phyloP scores from a whole-genome alignment of 2,329 filamentous ascomycete species.

The Epichloe brachyelytri region DNA sequence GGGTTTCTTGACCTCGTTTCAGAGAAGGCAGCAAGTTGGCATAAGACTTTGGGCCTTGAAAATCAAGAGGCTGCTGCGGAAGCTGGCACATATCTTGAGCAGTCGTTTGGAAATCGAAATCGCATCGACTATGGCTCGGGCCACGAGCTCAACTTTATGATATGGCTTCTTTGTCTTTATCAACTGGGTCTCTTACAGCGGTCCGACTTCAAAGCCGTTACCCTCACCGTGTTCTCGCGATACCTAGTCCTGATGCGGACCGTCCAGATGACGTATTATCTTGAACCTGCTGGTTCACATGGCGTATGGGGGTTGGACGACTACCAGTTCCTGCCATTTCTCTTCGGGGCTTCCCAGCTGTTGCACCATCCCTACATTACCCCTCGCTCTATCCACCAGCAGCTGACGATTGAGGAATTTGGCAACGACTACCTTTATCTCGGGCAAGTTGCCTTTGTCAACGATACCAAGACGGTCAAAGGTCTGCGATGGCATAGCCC shows the following conservation, averaged over 20 bases:
- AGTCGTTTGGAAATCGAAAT: slow-evolving; percentile 74
- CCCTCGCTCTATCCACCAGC: slow-evolving; percentile 73
- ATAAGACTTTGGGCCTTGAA: slow-evolving; percentile 43
- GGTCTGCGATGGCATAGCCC: slow-evolving; percentile 92
- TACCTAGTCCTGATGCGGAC: slow-evolving; percentile 81
- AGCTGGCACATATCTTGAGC: slow-evolving; percentile 63
- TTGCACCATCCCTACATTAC: slow-evolving; percentile 72
- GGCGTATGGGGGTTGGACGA: slow-evolving; percentile 97
- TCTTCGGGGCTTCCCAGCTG: slow-evolving; percentile 86
- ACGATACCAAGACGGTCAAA: slow-evolving; percentile 90
- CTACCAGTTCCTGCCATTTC: slow-evolving; percentile 91
- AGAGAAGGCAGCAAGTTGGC: slow-evolving; percentile 47
- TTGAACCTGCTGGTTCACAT: slow-evolving; percentile 92
- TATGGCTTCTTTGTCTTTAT: slow-evolving; percentile 92
- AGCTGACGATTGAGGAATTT: slow-evolving; percentile 77
- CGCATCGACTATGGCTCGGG: slow-evolving; percentile 95
- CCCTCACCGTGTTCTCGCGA: slow-evolving; percentile 64
- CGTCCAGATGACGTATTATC: slow-evolving; percentile 85
- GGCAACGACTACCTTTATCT: slow-evolving; percentile 77
- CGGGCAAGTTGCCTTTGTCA: slow-evolving; percentile 86
- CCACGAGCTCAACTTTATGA: slow-evolving; percentile 92
- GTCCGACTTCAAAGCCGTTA: slow-evolving; percentile 58
- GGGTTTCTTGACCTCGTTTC: slow-evolving; percentile 61
- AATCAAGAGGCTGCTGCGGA: slow-evolving; percentile 49
- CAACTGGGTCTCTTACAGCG: slow-evolving; percentile 54